Base-by-base conservation (phyloP, 2,329 filamentous ascomycete genomes). In the Epicoccum sorghinum region DNA sequence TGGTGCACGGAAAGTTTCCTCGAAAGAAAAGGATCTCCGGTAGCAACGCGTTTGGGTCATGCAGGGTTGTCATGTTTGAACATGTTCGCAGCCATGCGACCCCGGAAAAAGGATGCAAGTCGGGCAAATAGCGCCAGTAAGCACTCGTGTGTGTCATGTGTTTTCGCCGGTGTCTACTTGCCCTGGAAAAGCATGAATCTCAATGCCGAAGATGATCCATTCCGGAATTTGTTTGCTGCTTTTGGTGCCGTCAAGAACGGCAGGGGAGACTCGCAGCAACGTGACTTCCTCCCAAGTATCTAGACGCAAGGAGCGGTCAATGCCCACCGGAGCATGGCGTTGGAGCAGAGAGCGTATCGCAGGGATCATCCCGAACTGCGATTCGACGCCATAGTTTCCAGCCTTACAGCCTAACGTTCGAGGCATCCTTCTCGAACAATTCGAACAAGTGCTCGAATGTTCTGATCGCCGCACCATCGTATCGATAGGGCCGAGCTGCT, bases 21-120 rank as follows among this genome's bases (percentile, higher is more conserved):
- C 60, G 61, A 67, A 67, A 55, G 38, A 53, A 43, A 35, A 35
- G 35, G 50, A 64, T 64, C 59, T 50, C 53, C 57, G 57, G 52
- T 42, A 55, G 51, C 29, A 52, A 35, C 13, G 50, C 39, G 44
- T 39, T 43, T 47, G 9, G 39, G 18, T 23, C 47, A 54, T 59
- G 45, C 48, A 49, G 46, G 52, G 52, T 45, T 55, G 50, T 33
- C 40, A 38, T 55, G 64, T 69, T 65, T 62, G 63, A 61, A 64
- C 60, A 62, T 66, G 65, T 69, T 68, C 65, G 65, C 65, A 67
- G 59, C 45, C 37, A 58, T 57, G 58, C 50, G 45, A 41, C 54
- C 53, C 55, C 49, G 44, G 47, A 44, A 54, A 51, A 52, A 59
- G 58, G 42, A 52, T 50, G 41, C 42, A 49, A 50, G 38, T 42